Evolutionary conservation across 495 filamentous ascomycete species (phyloP), one percentile per base, ranked within the genome.

Genomic region (Staphylotrichum tortipilum): DNA sequence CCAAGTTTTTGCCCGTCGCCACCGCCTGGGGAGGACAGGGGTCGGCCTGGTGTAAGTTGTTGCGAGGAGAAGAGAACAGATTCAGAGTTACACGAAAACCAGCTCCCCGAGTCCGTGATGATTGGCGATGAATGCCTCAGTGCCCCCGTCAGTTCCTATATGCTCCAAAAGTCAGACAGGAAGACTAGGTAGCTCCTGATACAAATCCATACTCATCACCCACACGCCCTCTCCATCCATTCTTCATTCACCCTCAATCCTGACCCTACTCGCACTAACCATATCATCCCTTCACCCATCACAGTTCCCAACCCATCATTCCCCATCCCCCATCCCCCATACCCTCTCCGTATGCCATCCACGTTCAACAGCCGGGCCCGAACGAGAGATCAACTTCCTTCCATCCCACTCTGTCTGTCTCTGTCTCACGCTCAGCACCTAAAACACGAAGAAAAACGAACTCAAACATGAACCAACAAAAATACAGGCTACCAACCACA

Each of bases 1-100:
- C 10, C 14, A 28, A 9, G 12, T 3, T 44, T 50, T 21, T 50
- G 48, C 48, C 31, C 3, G n/a, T 44, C 15, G 48, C 48, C 48
- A 50, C 48, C 48, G 48, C 48, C 39, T 35, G 44, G 29, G 11
- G 10, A 9, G 5, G 21, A 23, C 12, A 28, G 38, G 15, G 14
- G 26, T 28, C 6, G 26, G 6, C 26, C n/a, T n/a, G n/a, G n/a
- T n/a, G n/a, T n/a, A n/a, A n/a, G n/a, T n/a, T n/a, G n/a, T n/a
- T n/a, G n/a, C n/a, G n/a, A n/a, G n/a, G n/a, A n/a, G n/a, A n/a
- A n/a, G n/a, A n/a, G n/a, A n/a, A n/a, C n/a, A n/a, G n/a, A n/a
- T n/a, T n/a, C n/a, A n/a, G n/a, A n/a, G n/a, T n/a, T n/a, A n/a
- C n/a, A n/a, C n/a, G n/a, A n/a, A n/a, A n/a, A n/a, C n/a, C n/a